Conservation (phyloP, 495 filamentous ascomycete genomes). For the Tetracladium setigerum region DNA sequence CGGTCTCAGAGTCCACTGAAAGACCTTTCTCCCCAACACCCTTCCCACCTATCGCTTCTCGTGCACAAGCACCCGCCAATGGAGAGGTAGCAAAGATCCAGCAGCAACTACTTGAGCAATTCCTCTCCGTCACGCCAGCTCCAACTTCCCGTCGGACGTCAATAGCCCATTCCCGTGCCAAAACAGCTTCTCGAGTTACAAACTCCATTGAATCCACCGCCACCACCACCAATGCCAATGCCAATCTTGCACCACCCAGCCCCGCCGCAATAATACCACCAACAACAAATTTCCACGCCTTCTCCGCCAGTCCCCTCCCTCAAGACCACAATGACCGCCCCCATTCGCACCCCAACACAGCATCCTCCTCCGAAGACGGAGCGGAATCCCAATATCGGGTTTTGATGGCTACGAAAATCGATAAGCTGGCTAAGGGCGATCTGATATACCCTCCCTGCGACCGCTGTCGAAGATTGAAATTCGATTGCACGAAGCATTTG, state of each 20-base stretch:
- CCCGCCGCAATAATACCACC: background rate
- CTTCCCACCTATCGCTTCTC: slow-evolving; percentile 7
- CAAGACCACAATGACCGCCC: slow-evolving; percentile 4
- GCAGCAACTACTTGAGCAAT: slow-evolving; percentile 20
- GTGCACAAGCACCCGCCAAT: slow-evolving; percentile 9
- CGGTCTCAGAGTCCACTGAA: slow-evolving; percentile 6
- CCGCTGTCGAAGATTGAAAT: slow-evolving; percentile 68
- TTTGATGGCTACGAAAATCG: slow-evolving; percentile 67
- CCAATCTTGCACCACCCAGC: background rate
- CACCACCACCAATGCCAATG: background rate
- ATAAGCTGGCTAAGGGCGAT: slow-evolving; percentile 64
- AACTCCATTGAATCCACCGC: background rate
- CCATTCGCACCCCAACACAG: slow-evolving; percentile 5
- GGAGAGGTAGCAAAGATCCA: slow-evolving; percentile 15
- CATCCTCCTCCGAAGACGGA: slow-evolving; percentile 12
- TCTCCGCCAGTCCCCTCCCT: background rate
- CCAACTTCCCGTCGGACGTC: slow-evolving; percentile 21
- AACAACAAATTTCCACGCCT: background rate
- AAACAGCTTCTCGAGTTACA: slow-evolving; percentile 9
- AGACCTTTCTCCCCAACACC: slow-evolving; percentile 16
- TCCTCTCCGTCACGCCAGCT: background rate
- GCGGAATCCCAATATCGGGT: slow-evolving; percentile 38
- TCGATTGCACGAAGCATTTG: slow-evolving; percentile 76
- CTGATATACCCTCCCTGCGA: slow-evolving; percentile 73
- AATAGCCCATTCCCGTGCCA: slow-evolving; percentile 22